These are phyloP conservation scores for Chlorophyllum brunneum DNA, from an alignment of 768 basidiomycete species.

Conservation along the genomic window DNA sequence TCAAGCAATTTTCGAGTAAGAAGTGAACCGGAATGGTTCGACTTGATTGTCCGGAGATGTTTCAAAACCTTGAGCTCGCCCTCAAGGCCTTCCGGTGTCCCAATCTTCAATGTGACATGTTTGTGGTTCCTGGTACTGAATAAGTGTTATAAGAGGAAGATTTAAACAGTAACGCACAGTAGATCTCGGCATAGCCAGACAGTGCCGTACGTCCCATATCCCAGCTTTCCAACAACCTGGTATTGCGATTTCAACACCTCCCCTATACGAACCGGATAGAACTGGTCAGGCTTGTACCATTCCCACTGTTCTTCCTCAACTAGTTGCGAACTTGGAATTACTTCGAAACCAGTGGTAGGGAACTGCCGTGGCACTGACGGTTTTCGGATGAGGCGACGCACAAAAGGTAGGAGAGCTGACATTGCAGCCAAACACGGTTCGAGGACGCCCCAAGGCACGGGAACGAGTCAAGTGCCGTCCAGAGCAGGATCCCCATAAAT, in stretches of 20 bases:
- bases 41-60: neutral
- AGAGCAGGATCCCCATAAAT: no score
- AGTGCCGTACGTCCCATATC: slow-evolving; percentile 25
- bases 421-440: no score
- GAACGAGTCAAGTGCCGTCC: no score
- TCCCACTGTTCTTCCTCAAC: slow-evolving; percentile 24
- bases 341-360: neutral
- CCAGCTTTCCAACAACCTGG: slow-evolving; percentile 29
- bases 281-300: slow-evolving; percentile 20
- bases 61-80: slow-evolving; percentile 7
- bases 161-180: neutral
- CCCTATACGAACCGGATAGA: slow-evolving; percentile 29
- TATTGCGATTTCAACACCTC: slow-evolving; percentile 26
- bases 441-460: no score
- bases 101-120: slow-evolving; percentile 16
- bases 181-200: slow-evolving; percentile 27
- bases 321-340: neutral
- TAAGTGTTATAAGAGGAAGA: neutral
- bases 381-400: no score
- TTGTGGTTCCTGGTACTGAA: slow-evolving; percentile 2
- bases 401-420: no score
- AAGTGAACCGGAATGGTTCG: neutral
- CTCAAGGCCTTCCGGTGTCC: neutral
- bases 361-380: neutral
- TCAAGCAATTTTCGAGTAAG: neutral